These are phyloP conservation scores for Nakazawaea populi DNA, from an alignment of 805 yeast species.

Conservation along the genomic window DNA sequence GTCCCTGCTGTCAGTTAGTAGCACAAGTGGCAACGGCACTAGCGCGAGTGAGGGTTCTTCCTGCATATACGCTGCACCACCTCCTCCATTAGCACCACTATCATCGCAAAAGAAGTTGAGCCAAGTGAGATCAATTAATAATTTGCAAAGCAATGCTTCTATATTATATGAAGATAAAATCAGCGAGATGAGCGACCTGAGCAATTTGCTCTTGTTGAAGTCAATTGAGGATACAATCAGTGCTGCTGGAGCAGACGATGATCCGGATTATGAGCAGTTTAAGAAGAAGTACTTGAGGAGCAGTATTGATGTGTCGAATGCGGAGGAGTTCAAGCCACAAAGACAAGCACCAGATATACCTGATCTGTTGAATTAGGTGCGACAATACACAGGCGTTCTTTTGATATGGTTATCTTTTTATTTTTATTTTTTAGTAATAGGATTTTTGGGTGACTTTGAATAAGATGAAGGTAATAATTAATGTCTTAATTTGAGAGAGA, in stretches of 20 bases:
- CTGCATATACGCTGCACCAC: too few relatives aligned
- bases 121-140: neutral
- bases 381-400: too few relatives aligned
- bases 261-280: slow-evolving; percentile 5
- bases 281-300: slow-evolving; percentile 1
- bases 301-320: neutral
- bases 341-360: too few relatives aligned
- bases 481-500: too few relatives aligned
- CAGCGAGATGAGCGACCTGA: neutral
- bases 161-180: neutral
- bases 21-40: too few relatives aligned
- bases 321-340: too few relatives aligned
- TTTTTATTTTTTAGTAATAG: too few relatives aligned
- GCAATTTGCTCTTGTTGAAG: neutral
- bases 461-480: too few relatives aligned
- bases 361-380: too few relatives aligned
- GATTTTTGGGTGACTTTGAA: too few relatives aligned
- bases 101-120: neutral
- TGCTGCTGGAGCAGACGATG: slow-evolving; percentile 3
- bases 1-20: neutral
- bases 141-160: neutral
- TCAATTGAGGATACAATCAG: slow-evolving; percentile 6
- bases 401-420: too few relatives aligned
- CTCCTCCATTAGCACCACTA: neutral
- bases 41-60: too few relatives aligned